Conservation (phyloP, 805 yeast species). For the Candida koratica region DNA sequence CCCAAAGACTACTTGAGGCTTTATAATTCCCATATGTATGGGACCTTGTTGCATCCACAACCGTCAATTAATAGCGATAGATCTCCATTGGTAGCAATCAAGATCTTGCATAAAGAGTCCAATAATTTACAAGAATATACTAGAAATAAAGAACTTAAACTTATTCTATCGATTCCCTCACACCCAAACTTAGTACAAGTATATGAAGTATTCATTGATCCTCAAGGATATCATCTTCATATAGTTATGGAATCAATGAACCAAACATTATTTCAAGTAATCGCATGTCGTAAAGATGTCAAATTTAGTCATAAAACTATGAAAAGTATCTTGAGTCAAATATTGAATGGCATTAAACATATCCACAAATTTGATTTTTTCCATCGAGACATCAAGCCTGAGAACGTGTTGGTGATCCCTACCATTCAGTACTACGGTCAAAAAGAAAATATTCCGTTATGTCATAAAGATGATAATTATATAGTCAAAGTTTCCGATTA, state of each 20-base stretch:
- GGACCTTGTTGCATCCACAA: slow-evolving; percentile 50
- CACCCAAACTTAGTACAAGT: slow-evolving; percentile 72
- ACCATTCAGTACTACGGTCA: slow-evolving; percentile 50
- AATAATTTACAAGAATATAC: slow-evolving; percentile 35
- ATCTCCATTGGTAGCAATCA: slow-evolving; percentile 59
- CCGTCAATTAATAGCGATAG: slow-evolving; percentile 7
- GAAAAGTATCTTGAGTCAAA: slow-evolving; percentile 65
- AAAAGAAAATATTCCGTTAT: slow-evolving; percentile 35
- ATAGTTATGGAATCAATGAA: slow-evolving; percentile 89
- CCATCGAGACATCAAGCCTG: slow-evolving; percentile 94
- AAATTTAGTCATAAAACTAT: slow-evolving; percentile 56
- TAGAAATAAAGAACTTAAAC: slow-evolving; percentile 59
- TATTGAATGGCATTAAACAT: slow-evolving; percentile 74
- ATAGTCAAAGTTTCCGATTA: slow-evolving; percentile 76
- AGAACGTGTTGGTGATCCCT: slow-evolving; percentile 73
- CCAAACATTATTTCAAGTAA: slow-evolving; percentile 73
- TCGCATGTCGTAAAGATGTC: slow-evolving; percentile 54
- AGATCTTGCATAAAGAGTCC: slow-evolving; percentile 59
- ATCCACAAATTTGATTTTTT: slow-evolving; percentile 67
- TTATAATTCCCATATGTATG: slow-evolving; percentile 19
- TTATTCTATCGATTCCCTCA: slow-evolving; percentile 62
- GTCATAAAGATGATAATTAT: slow-evolving; percentile 42
- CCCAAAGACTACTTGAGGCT: slow-evolving; percentile 15
- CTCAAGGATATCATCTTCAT: slow-evolving; percentile 53
- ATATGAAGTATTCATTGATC: slow-evolving; percentile 76